Conservation (phyloP, 495 filamentous ascomycete genomes). For the Annulohypoxylon stygium region DNA sequence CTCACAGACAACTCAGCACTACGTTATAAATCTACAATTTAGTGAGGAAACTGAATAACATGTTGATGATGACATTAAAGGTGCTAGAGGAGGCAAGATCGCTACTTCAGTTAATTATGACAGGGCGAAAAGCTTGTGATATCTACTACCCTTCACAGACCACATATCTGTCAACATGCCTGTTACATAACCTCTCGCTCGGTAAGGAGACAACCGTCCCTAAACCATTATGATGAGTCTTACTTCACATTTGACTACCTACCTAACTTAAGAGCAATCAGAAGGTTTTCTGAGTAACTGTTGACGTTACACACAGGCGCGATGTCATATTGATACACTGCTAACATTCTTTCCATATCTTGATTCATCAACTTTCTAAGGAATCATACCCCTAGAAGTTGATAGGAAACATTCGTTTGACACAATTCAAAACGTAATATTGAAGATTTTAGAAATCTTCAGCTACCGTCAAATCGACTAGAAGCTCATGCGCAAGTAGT, state of each 20-base stretch:
- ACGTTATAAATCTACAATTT: background rate
- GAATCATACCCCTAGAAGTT: too few species aligned
- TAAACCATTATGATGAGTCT: too few species aligned
- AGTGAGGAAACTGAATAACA: background rate
- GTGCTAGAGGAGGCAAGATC: background rate
- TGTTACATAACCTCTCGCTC: too few species aligned
- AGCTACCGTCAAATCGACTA: background rate
- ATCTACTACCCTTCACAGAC: background rate
- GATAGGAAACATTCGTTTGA: too few species aligned
- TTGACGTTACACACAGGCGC: background rate
- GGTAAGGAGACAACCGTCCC: too few species aligned
- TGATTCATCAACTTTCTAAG: too few species aligned
- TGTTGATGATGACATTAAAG: background rate
- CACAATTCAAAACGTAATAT: background rate
- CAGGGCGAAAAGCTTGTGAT: too few species aligned
- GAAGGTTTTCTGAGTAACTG: background rate
- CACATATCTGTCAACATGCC: background rate
- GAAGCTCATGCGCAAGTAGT: conserved; percentile 4
- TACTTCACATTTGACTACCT: too few species aligned
- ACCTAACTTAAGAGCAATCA: background rate
- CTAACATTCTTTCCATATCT: too few species aligned
- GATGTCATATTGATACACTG: background rate
- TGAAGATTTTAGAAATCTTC: background rate
- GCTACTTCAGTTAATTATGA: background rate
- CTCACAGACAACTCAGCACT: background rate